These are phyloP conservation scores for Spathaspora hagerdaliae DNA, from an alignment of 805 yeast genomes.

Conservation along the genomic window DNA sequence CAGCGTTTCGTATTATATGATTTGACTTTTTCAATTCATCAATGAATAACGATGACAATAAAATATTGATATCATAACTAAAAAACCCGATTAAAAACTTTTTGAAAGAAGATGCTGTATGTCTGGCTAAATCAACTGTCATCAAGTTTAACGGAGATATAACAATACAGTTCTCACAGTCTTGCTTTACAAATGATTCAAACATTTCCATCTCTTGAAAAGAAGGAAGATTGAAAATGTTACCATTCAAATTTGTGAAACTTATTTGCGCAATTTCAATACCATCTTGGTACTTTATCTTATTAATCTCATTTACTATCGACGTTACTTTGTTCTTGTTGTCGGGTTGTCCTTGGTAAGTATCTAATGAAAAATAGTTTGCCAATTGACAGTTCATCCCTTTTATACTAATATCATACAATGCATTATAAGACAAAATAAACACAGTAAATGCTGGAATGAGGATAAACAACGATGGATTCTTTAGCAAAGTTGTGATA, in stretches of 20 bases:
- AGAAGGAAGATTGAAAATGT: neutral
- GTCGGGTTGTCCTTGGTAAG: neutral
- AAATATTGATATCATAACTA: slow-evolving; percentile 21
- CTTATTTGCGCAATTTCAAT: neutral
- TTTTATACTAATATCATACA: slow-evolving; percentile 31
- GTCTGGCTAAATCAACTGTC: neutral
- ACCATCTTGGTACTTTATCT: neutral
- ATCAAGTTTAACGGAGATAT: neutral
- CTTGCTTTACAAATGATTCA: neutral
- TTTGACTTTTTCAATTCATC: slow-evolving; percentile 21
- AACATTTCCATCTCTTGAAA: neutral
- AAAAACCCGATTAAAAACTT: slow-evolving; percentile 10
- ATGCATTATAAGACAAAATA: slow-evolving; percentile 29
- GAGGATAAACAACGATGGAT: slow-evolving; percentile 26
- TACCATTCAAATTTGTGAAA: neutral
- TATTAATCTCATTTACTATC: no score
- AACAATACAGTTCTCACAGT: neutral
- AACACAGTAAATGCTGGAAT: slow-evolving; percentile 29
- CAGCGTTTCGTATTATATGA: slow-evolving; percentile 26
- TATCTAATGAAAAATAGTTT: slow-evolving; percentile 4
- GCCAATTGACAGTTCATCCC: slow-evolving; percentile 20
- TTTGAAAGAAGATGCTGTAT: neutral
- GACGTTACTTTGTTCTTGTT: neutral
- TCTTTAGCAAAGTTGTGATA: slow-evolving; percentile 17
- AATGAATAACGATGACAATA: slow-evolving; percentile 21